Conservation (phyloP, 371 early-diverging fungal species). For the Zychaea mexicana region DNA sequence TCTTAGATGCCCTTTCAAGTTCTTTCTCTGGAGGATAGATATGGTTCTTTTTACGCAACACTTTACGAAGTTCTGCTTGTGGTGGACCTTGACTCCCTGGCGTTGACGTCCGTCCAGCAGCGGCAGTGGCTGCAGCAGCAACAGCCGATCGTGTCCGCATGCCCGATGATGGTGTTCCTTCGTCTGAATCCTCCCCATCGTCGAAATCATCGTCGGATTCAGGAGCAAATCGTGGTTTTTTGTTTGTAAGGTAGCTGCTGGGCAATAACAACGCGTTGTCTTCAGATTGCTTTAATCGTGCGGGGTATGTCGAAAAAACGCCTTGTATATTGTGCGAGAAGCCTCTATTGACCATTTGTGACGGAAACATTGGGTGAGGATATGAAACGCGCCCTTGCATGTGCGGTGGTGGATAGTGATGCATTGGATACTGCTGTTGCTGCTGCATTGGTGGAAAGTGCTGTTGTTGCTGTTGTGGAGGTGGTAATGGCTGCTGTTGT, state of each 20-base stretch:
- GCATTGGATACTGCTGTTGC: neutral
- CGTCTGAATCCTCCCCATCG: slow-evolving; percentile 38
- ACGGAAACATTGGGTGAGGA: slow-evolving; percentile 9
- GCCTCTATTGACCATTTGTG: slow-evolving; percentile 11
- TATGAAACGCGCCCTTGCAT: slow-evolving; percentile 17
- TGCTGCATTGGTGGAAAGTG: slow-evolving; percentile 6
- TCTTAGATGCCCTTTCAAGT: slow-evolving; percentile 59
- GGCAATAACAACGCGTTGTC: slow-evolving; percentile 49
- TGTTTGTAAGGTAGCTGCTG: slow-evolving; percentile 33
- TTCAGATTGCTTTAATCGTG: slow-evolving; percentile 46
- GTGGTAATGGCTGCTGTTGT: slow-evolving; percentile 1
- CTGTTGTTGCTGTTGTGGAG: slow-evolving; percentile 9
- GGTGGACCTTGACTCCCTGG: slow-evolving; percentile 12
- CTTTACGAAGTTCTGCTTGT: slow-evolving; percentile 21
- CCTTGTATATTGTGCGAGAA: slow-evolving; percentile 34
- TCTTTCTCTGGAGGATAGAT: slow-evolving; percentile 23
- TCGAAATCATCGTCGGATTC: slow-evolving; percentile 39
- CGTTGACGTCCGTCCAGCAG: slow-evolving; percentile 1
- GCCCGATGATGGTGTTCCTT: slow-evolving; percentile 26
- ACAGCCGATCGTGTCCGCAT: slow-evolving; percentile 15
- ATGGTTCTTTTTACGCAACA: slow-evolving; percentile 38
- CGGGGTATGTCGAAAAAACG: slow-evolving; percentile 43
- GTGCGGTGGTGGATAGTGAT: neutral
- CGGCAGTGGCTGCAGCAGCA: slow-evolving; percentile 6
- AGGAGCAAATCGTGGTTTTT: slow-evolving; percentile 31